phyloP scores from a whole-genome alignment of 202 grass and related monocot genomes.

The Carex arenaria region DNA sequence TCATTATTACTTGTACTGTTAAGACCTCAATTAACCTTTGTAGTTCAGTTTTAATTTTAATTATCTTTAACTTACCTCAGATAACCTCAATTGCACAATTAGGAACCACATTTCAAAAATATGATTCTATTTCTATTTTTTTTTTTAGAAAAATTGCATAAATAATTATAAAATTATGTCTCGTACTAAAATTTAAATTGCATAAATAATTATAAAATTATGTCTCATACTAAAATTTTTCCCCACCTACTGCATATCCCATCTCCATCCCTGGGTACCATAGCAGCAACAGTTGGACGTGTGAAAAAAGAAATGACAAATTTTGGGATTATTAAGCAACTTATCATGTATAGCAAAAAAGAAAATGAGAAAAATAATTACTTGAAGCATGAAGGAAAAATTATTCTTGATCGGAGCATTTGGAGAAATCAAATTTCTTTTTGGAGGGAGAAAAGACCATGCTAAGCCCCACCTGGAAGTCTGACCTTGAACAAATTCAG shows the following conservation, averaged over 20 bases:
- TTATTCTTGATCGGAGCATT: constrained; percentile 48
- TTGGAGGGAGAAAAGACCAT: constrained; percentile 87
- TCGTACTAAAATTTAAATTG: background rate
- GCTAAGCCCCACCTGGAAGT: constrained; percentile 92
- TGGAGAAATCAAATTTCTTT: constrained; percentile 35
- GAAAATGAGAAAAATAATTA: constrained; percentile 21
- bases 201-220: too few species aligned
- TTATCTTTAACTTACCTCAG: background rate
- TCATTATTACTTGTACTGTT: background rate
- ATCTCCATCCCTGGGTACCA: too few species aligned
- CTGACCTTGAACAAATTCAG: constrained; percentile 91
- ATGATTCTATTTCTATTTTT: too few species aligned
- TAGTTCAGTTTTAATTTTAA: background rate
- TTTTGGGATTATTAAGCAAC: background rate
- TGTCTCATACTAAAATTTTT: background rate
- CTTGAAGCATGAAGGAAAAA: constrained; percentile 78
- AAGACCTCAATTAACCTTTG: background rate
- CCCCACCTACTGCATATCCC: background rate
- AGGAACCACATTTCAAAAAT: background rate
- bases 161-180: too few species aligned
- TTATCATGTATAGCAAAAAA: background rate
- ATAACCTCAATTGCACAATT: background rate
- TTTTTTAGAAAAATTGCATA: too few species aligned
- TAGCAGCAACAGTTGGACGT: background rate
- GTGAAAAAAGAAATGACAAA: background rate